phyloP scores from a whole-genome alignment of 2,329 filamentous ascomycete species.

The Aspergillus tanneri region DNA sequence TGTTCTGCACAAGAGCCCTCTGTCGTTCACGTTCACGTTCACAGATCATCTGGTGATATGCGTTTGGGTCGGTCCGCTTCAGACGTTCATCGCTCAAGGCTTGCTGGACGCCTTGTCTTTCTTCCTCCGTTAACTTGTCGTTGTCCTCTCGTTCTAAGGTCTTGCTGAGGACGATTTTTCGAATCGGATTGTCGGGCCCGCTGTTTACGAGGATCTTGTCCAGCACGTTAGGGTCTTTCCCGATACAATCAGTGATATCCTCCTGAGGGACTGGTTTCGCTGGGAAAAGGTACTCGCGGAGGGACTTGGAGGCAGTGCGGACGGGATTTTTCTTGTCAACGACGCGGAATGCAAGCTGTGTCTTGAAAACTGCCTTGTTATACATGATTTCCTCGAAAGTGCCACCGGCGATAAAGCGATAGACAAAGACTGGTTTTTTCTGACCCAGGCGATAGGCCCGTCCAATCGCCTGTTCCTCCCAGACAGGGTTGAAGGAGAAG shows the following conservation, averaged over 20 bases:
- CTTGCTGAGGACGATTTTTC: conserved; percentile 64
- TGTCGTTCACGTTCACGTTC: conserved; percentile 16
- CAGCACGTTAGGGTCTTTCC: conserved; percentile 60
- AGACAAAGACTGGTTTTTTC: conserved; percentile 76
- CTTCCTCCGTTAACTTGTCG: conserved; percentile 62
- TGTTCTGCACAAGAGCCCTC: too few relatives aligned
- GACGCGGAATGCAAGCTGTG: conserved; percentile 72
- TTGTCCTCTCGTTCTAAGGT: conserved; percentile 70
- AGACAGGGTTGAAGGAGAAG: conserved; percentile 73
- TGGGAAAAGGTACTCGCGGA: conserved; percentile 57
- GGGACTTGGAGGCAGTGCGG: conserved; percentile 61
- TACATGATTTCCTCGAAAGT: conserved; percentile 76
- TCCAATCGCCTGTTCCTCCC: conserved; percentile 84
- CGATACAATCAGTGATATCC: conserved; percentile 54
- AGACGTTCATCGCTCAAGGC: conserved; percentile 44
- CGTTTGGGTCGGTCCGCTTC: conserved; percentile 37
- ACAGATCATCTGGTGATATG: conserved; percentile 27
- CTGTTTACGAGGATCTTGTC: conserved; percentile 52
- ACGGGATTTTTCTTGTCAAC: conserved; percentile 78
- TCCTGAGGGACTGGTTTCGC: conserved; percentile 55
- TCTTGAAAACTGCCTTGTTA: conserved; percentile 77
- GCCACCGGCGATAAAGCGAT: conserved; percentile 74
- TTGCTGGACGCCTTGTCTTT: conserved; percentile 56
- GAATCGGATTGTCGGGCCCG: conserved; percentile 28
- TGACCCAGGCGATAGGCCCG: conserved; percentile 85